Evolutionary conservation across 1,139 yeast species (phyloP), one percentile per base, ranked within the genome.

Genomic region (Kluyveromyces sp.): DNA sequence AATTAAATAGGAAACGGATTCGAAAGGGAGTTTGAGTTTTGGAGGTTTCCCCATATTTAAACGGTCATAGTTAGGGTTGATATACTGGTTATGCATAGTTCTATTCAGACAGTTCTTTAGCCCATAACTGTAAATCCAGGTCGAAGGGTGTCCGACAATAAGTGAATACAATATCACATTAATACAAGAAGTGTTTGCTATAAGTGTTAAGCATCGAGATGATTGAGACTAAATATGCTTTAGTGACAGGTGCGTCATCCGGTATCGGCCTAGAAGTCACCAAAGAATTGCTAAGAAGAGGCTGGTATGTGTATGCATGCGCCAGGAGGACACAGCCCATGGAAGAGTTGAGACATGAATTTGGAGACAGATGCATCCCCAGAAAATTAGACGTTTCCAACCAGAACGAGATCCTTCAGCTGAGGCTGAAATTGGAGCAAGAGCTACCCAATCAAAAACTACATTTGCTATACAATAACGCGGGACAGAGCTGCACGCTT

Each of bases 241-340:
- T 83, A 36, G 75, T 85, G 28, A 85, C 94, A 1, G 95, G 94
- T 7, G 85, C 86, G 15, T 82, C 49, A 7, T 46, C 49, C 3
- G 49, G 49, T 8, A 85, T 85, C 50, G 95, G 94, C 3, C 76
- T 67, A 57, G 77, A 79, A 15, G 66, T 82, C 9, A 78, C 89
- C 28, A 69, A 73, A 45, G 87, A 82, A 54, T 69, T 84, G 48
- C 80, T 85, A 13, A 60, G 65, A 16, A 65, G 78, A 46, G 87
- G 87, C 2, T 80, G 74, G 63, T 69, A 67, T 46, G 92, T 85
- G 1, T 80, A 71, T 57, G 85, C 85, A 0, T 82, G 85, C 40
- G 92, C 95, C 1, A 71, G 95, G 57, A 71, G 88, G 52, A 58
- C 77, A 29, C 81, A 70, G 36, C 75, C 76, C 2, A 81, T 85